Base-by-base conservation (phyloP, 495 filamentous ascomycete species). In the Durotheca rogersii region DNA sequence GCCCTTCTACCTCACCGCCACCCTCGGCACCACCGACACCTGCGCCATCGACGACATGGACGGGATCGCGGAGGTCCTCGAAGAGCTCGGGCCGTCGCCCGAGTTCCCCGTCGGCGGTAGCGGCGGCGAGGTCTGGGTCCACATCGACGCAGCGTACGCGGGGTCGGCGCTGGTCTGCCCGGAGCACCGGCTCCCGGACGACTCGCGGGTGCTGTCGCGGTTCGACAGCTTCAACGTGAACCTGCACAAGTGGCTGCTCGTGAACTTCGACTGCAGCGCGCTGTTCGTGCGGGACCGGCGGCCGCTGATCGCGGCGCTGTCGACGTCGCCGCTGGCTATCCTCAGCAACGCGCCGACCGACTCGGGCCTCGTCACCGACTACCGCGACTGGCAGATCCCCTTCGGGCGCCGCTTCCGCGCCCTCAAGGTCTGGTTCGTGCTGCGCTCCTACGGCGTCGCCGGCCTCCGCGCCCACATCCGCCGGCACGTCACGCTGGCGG, bases 321-420 rank as follows among this genome's bases (percentile, higher is more conserved):
- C n/a, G 85, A 82, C 60, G 86, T 96, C n/a, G 66, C 88, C 85
- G 40, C 67, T 71, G 44, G 78, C 85, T 6, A 97, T 94, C 70
- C 80, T 94, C 6, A 78, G 81, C 49, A 96, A 95, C 68, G 67
- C 80, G 1, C 89, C 85, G 67, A 86, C 85, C 0, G 88, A 90
- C 48, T 78, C 77, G 34, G 92, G 92, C 1, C 77, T 90, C 4
- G 93, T 98, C 2, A 96, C 90, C 27, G 93, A 98, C 64, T 97
- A 98, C 70, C 82, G 93, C 17, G 94, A 98, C 76, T 98, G 93
- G 93, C 90, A 94, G 68, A 96, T 98, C 62, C 93, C 93, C 7
- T 81, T 98, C 0, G 93, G 93, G 9, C 79, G 93, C 5, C 81
- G 93, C n/a, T 97, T 98, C 76, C 76, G 93, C 9, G 80, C 85